Conservation (phyloP, 257 asterid genomes). For the Scutellaria barbata region DNA sequence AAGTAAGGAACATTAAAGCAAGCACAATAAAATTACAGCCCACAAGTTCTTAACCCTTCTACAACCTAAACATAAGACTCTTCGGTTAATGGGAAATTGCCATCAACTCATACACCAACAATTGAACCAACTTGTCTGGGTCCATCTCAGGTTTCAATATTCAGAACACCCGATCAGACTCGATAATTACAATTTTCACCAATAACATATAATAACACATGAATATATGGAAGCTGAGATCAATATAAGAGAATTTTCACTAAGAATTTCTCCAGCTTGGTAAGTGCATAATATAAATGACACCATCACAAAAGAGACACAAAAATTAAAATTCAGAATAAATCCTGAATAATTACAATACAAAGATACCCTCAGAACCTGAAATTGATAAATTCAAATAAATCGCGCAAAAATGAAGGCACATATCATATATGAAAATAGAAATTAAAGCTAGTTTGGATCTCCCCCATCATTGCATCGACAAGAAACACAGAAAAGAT, state of each 20-base stretch:
- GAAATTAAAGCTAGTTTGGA: background rate
- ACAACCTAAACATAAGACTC: constrained; percentile 18
- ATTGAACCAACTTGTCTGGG: background rate
- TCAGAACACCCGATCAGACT: background rate
- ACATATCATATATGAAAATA: constrained; percentile 12
- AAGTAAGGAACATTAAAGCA: constrained; percentile 19
- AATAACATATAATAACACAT: too few species aligned
- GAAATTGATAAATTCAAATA: constrained; percentile 9
- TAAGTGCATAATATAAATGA: background rate
- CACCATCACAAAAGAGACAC: background rate
- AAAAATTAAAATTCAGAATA: background rate
- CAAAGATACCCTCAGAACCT: constrained; percentile 10
- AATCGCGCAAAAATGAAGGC: constrained; percentile 4
- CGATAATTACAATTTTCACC: background rate
- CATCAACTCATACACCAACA: constrained; percentile 18
- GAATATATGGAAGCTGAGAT: background rate
- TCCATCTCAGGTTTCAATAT: background rate
- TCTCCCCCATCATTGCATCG: constrained; percentile 17
- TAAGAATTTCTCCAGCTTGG: background rate
- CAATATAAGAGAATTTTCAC: background rate
- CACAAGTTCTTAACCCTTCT: constrained; percentile 15
- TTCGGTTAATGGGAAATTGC: background rate
- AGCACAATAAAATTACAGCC: constrained; percentile 10
- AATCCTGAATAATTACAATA: constrained; percentile 1
- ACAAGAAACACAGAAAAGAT: background rate